phyloP scores from a whole-genome alignment of 441 rosid species.

The Gossypium lobatum region DNA sequence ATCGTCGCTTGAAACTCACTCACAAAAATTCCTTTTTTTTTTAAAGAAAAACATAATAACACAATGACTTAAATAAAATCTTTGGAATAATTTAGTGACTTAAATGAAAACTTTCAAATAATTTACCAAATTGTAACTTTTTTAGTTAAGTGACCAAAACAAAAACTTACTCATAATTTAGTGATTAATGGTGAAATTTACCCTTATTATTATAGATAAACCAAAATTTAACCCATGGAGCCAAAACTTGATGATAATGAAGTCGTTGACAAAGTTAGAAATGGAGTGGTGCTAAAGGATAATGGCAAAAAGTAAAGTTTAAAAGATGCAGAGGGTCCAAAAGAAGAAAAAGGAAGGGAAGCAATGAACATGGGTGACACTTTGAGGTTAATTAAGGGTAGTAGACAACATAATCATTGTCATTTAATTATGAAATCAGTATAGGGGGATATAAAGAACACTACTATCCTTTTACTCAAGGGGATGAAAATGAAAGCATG shows the following conservation, averaged over 20 bases:
- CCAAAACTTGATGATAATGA: not conserved
- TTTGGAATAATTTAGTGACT: too few relatives aligned
- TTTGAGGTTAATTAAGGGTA: not conserved
- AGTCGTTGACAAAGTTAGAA: too few relatives aligned
- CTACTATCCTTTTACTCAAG: constrained; percentile 25
- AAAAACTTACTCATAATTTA: too few relatives aligned
- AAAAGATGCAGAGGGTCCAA: not conserved
- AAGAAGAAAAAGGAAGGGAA: not conserved
- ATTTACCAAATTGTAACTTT: too few relatives aligned
- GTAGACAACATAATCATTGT: constrained; percentile 16
- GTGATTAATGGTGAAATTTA: too few relatives aligned
- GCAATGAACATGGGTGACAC: constrained; percentile 15
- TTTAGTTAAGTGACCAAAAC: too few relatives aligned
- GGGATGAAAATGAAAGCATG: not conserved
- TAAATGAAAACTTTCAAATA: too few relatives aligned
- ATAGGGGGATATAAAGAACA: constrained; percentile 13
- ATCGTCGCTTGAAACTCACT: too few relatives aligned
- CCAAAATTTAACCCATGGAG: not conserved
- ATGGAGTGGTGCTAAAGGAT: not conserved
- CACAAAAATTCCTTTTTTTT: too few relatives aligned
- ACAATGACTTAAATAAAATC: too few relatives aligned
- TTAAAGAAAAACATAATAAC: too few relatives aligned
- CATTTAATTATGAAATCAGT: constrained; percentile 5
- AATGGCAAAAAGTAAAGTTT: not conserved
- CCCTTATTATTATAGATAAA: too few relatives aligned